These are phyloP conservation scores for Kluyveromyces dobzhanskii DNA, from an alignment of 805 yeast species.

Conservation along the genomic window DNA sequence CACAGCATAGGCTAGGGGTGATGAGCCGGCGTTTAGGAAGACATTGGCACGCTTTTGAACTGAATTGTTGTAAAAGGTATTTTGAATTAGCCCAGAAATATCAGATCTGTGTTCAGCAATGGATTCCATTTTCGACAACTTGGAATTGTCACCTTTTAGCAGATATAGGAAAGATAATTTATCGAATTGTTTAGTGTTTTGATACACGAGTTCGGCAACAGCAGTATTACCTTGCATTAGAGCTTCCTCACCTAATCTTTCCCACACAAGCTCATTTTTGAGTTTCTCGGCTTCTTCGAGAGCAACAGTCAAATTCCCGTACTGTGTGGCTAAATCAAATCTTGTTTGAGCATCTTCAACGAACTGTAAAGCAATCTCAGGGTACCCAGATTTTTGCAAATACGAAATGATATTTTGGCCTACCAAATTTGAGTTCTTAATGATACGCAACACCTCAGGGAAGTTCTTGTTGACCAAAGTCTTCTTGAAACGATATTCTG, in stretches of 20 bases:
- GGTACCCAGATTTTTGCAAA: conserved; percentile 89
- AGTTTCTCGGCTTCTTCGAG: conserved; percentile 76
- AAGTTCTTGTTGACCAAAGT: conserved; percentile 86
- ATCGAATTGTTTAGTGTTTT: conserved; percentile 79
- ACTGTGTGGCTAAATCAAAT: conserved; percentile 90
- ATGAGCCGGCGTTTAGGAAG: conserved; percentile 68
- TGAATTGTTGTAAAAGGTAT: conserved; percentile 69
- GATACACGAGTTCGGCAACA: conserved; percentile 80
- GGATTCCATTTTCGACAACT: conserved; percentile 74
- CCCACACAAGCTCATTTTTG: conserved; percentile 67
- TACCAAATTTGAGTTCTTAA: conserved; percentile 80
- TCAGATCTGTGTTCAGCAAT: conserved; percentile 89
- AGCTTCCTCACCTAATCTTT: conserved; percentile 76
- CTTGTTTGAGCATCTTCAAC: conserved; percentile 95
- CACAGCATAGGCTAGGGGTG: conserved; percentile 85
- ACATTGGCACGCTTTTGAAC: conserved; percentile 66
- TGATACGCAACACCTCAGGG: conserved; percentile 83
- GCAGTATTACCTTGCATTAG: conserved; percentile 80
- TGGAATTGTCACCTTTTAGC: conserved; percentile 68
- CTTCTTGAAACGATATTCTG: conserved; percentile 92
- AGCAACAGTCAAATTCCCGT: conserved; percentile 85
- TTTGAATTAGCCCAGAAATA: conserved; percentile 69
- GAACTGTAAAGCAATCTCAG: conserved; percentile 94
- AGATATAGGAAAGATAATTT: conserved; percentile 84
- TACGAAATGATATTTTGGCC: conserved; percentile 97